Conservation (phyloP, 2,329 filamentous ascomycete genomes). For the Epichloe glyceriae region DNA sequence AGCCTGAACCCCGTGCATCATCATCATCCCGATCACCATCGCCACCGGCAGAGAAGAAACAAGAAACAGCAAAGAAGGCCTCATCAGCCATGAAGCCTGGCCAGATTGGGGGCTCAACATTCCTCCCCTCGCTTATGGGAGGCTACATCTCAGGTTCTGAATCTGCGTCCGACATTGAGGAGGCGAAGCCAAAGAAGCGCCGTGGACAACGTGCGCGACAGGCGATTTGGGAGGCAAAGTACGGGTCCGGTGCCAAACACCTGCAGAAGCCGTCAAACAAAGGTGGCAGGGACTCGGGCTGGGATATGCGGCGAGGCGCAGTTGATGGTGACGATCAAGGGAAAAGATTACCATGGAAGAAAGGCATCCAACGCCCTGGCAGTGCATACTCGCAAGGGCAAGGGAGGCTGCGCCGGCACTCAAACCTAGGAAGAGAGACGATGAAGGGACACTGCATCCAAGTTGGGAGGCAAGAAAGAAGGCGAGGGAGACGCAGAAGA, state of each 20-base stretch:
- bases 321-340: constrained; percentile 29
- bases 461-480: constrained; percentile 15
- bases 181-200: constrained; percentile 53
- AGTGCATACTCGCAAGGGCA: background rate
- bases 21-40: constrained; percentile 16
- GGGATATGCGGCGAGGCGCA: constrained; percentile 45
- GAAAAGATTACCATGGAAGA: constrained; percentile 39
- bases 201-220: constrained; percentile 68
- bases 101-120: constrained; percentile 35
- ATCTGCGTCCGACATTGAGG: constrained; percentile 53
- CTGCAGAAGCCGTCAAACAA: constrained; percentile 28
- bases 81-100: constrained; percentile 10
- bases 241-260: constrained; percentile 57
- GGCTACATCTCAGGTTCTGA: constrained; percentile 71
- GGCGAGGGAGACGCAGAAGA: constrained; percentile 11
- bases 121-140: constrained; percentile 64
- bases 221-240: constrained; percentile 72
- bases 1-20: constrained; percentile 13
- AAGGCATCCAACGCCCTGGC: constrained; percentile 29
- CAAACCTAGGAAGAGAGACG: constrained; percentile 27
- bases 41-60: constrained; percentile 13
- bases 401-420: constrained; percentile 10
- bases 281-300: constrained; percentile 34
- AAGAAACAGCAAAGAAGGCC: constrained; percentile 9
- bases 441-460: constrained; percentile 41